Evolutionary conservation across 1,139 yeast genomes (phyloP).

Genomic region (Kodamaea alishanica): DNA sequence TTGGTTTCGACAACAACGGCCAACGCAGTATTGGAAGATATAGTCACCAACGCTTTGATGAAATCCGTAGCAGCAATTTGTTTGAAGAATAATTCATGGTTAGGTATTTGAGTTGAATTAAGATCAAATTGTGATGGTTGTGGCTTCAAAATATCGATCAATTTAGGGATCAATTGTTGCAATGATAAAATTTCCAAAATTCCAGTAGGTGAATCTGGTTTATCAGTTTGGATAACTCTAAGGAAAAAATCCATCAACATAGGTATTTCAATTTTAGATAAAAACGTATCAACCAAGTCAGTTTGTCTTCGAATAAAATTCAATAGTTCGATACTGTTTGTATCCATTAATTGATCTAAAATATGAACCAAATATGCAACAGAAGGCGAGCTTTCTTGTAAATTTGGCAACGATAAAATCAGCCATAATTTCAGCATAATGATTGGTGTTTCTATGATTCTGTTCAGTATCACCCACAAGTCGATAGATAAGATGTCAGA

Average conservation of each 20-base stretch:
- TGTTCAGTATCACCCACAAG: slow-evolving; percentile 43
- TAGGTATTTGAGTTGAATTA: slow-evolving; percentile 22
- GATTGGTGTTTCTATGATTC: slow-evolving; percentile 43
- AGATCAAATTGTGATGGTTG: slow-evolving; percentile 32
- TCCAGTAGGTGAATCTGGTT: slow-evolving; percentile 62
- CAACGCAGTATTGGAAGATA: slow-evolving; percentile 67
- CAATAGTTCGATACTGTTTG: slow-evolving; percentile 46
- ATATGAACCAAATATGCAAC: slow-evolving; percentile 42
- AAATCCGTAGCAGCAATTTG: slow-evolving; percentile 97
- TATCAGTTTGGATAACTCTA: slow-evolving; percentile 62
- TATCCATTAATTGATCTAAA: slow-evolving; percentile 45
- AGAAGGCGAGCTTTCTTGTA: slow-evolving; percentile 39
- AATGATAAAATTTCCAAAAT: slow-evolving; percentile 50
- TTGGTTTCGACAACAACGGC: slow-evolving; percentile 47
- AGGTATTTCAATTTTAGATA: slow-evolving; percentile 55
- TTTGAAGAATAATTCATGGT: slow-evolving; percentile 47
- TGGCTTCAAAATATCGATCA: slow-evolving; percentile 50
- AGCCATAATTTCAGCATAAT: slow-evolving; percentile 44
- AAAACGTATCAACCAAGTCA: slow-evolving; percentile 51
- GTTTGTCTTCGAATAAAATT: slow-evolving; percentile 52
- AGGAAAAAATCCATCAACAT: slow-evolving; percentile 55
- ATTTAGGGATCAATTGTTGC: slow-evolving; percentile 50
- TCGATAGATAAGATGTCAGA: slow-evolving; percentile 44
- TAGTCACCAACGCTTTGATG: slow-evolving; percentile 85
- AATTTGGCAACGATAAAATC: slow-evolving; percentile 34